Conservation (phyloP, 768 basidiomycete species). For the Agrocybe praecox region DNA sequence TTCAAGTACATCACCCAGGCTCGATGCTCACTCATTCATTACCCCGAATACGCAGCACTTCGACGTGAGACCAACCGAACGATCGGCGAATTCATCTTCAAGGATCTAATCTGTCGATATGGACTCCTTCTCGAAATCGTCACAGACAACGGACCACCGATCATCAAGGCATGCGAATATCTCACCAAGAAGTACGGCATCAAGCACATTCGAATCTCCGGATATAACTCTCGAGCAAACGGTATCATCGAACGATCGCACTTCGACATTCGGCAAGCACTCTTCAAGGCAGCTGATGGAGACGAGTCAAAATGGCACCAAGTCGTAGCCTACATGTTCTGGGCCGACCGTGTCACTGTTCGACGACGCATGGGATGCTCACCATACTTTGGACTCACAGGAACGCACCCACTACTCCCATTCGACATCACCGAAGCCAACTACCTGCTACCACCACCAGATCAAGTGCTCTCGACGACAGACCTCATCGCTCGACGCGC, state of each 20-base stretch:
- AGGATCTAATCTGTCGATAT: conserved; percentile 10
- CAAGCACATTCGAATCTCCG: conserved; percentile 6
- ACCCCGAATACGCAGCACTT: conserved; percentile 4
- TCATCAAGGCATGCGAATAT: conserved; percentile 17
- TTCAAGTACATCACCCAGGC: conserved; percentile 37
- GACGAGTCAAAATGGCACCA: conserved; percentile 33
- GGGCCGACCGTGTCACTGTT: conserved; percentile 32
- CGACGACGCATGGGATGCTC: conserved; percentile 26
- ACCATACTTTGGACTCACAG: conserved; percentile 29
- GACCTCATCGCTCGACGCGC: conserved; percentile 13
- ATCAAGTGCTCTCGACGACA: conserved; percentile 15
- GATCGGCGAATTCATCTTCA: neutral
- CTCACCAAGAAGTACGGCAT: conserved; percentile 28
- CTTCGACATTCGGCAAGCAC: conserved; percentile 30
- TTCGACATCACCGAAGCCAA: conserved; percentile 33
- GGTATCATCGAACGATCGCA: conserved; percentile 20
- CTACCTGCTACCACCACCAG: conserved; percentile 22
- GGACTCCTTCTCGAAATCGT: conserved; percentile 36
- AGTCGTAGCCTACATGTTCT: conserved; percentile 12
- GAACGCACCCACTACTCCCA: conserved; percentile 30
- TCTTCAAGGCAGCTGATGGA: conserved; percentile 33
- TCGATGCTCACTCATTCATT: conserved; percentile 16
- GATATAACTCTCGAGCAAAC: conserved; percentile 25
- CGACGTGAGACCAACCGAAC: neutral
- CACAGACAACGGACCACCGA: conserved; percentile 34